phyloP scores from a whole-genome alignment of 306 rosid species.

The Castanea mollissima region DNA sequence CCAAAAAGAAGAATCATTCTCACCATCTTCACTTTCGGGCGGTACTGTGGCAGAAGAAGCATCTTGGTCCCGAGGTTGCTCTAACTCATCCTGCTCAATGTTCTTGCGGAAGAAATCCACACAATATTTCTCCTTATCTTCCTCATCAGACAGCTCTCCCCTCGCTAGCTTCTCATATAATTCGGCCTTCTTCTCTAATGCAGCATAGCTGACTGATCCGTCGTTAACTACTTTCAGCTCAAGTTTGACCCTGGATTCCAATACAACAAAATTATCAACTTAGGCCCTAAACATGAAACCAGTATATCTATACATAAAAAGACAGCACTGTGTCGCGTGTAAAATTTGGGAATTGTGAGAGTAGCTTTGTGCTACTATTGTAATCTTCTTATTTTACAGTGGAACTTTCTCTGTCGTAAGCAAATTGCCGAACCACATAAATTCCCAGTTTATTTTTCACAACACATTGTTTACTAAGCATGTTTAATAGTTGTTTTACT shows the following conservation, averaged over 20 bases:
- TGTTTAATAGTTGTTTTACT: neutral
- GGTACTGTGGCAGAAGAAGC: conserved; percentile 18
- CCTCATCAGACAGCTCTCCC: conserved; percentile 92
- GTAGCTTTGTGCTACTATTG: too few species aligned
- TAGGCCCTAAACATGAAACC: neutral
- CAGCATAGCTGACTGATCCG: conserved; percentile 80
- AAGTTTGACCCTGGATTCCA: conserved; percentile 72
- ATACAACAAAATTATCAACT: conserved; percentile 6
- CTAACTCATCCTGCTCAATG: conserved; percentile 52
- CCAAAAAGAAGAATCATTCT: conserved; percentile 33
- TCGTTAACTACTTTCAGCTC: conserved; percentile 86
- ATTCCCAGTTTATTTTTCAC: too few species aligned
- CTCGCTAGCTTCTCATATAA: conserved; percentile 70
- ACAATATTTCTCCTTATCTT: conserved; percentile 86
- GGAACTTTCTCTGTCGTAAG: neutral
- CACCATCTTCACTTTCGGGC: conserved; percentile 43
- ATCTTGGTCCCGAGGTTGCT: conserved; percentile 24
- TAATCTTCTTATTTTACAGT: neutral
- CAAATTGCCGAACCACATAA: neutral
- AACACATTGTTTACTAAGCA: neutral
- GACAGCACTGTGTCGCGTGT: neutral
- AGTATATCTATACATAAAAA: neutral
- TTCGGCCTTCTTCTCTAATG: conserved; percentile 78
- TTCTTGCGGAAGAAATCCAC: conserved; percentile 85
- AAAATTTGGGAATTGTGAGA: too few species aligned